Base-by-base conservation (phyloP, 2,329 filamentous ascomycete genomes). In the Sphaerulina vaccinii region DNA sequence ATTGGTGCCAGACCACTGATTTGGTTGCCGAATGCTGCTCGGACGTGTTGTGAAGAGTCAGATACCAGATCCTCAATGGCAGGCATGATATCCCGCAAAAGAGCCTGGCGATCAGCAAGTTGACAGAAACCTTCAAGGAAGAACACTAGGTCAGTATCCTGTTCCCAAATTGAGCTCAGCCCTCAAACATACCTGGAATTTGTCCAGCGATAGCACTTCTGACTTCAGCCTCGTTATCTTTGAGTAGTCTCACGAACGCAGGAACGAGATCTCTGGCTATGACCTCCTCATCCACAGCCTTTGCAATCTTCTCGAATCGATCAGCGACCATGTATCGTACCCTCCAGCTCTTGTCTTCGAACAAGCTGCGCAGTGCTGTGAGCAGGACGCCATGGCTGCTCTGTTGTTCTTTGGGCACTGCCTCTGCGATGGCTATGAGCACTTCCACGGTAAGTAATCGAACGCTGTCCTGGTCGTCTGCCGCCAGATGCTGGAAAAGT, bases 281-380 rank as follows among this genome's bases (percentile, higher is more conserved):
- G 52, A 97, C 91, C 74, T 99, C 93, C 63, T 97, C 92, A 68
- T 97, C 91, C 44, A 99, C 93, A 24, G 93, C 93, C 78, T 96
- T 97, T 57, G 93, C 93, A 70, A 99, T 95, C 90, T 97, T 96
- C 74, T 99, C 93, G 68, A 96, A 99, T 70, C 90, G 84, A 73
- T 99, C 93, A 42, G 93, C 93, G 64, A 99, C 93, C 93, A 99
- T 99, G 74, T 97, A 99, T 70, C 93, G 84, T 55, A 99, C 93
- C 68, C 93, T 85, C 93, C 93, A 99, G 76, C 93, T 97, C 83
- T 97, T 99, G 72, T 99, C 93, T 67, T 96, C 93, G 74, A 99
- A 97, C 68, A 99, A 75, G 74, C 84, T 95, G 65, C 93, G 86
- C 67, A 99, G 76, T 39, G 92, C 90, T 44, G 89, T 92, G 66